These are phyloP conservation scores for Brassica nigra DNA, from an alignment of 345 rosid genomes.

Conservation along the genomic window DNA sequence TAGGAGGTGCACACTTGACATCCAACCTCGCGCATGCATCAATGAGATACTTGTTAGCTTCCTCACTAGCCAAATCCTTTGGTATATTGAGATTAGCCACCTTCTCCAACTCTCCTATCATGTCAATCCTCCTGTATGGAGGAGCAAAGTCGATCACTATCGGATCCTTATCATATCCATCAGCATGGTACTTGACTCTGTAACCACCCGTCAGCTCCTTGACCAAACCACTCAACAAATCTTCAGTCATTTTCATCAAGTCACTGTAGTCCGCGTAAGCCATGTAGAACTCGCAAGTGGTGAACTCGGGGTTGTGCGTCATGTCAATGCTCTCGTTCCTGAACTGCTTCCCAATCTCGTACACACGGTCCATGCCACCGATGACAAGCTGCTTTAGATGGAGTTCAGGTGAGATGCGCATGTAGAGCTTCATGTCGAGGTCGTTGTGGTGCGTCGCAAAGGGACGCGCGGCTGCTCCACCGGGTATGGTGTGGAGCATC, in stretches of 20 bases:
- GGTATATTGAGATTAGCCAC: conserved; percentile 68
- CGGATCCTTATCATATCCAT: conserved; percentile 77
- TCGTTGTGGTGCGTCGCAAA: conserved; percentile 90
- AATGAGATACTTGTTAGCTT: conserved; percentile 60
- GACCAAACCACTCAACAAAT: conserved; percentile 77
- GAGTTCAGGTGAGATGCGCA: conserved; percentile 97
- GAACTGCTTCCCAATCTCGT: conserved; percentile 90
- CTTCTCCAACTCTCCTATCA: conserved; percentile 77
- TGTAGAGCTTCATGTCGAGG: conserved; percentile 67
- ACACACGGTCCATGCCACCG: conserved; percentile 88
- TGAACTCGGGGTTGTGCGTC: conserved; percentile 95
- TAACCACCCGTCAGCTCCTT: conserved; percentile 82
- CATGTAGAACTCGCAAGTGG: conserved; percentile 97
- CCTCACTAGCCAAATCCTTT: conserved; percentile 63
- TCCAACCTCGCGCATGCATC: conserved; percentile 62
- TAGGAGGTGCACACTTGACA: conserved; percentile 74
- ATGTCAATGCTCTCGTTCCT: conserved; percentile 94
- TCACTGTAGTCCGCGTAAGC: conserved; percentile 91
- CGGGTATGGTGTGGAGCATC: conserved; percentile 87
- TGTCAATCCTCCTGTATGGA: conserved; percentile 84
- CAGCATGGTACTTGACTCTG: conserved; percentile 74
- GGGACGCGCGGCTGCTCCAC: conserved; percentile 94
- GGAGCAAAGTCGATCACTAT: conserved; percentile 90
- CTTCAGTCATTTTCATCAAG: conserved; percentile 81
- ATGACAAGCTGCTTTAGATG: conserved; percentile 78